Evolutionary conservation across 2,329 filamentous ascomycete genomes (phyloP), one percentile per base, ranked within the genome.

Genomic region (Mycosphaerella sp.): DNA sequence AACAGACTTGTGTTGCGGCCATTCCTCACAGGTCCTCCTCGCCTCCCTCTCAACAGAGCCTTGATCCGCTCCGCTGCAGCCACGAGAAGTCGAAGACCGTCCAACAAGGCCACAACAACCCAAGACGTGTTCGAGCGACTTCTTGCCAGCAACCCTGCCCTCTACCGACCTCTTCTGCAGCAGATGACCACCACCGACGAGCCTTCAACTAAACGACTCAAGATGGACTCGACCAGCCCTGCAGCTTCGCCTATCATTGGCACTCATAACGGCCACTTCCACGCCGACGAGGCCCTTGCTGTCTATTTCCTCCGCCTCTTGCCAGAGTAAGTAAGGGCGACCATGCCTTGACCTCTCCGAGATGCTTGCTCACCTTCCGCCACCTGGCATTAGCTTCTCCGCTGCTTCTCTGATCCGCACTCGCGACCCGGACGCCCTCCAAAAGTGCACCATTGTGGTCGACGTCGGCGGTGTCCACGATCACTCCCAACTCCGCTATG

Each of bases 381-480:
- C 21, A 4, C 7, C 21, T 25, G 6, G 3, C 21, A 25, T 6
- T 25, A 25, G 21, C 21, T 25, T 25, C 21, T 25, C 21, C 21
- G 21, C 21, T 61, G 84, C 89, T 21, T 69, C 77, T 39, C 85
- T 98, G 39, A 77, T 95, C 44, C 89, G 93, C 62, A 95, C 90
- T 42, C 87, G 93, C 64, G 89, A 98, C 70, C 82, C 89, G 14
- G 79, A 81, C 21, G 69, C 85, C 28, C 84, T 98, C 35, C 79
- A 82, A 36, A 81, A 79, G 53, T 96, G 91, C 77, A 87, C 96
- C 75, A 95, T 89, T 49, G 90, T 98, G 53, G 91, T 97, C 62
- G 93, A 98, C 67, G 93, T 97, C n/a, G 90, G 91, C 66, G 91
- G 90, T 63, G 87, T 91, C 70, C 97, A 98, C 73, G 86, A 95